Base-by-base conservation (phyloP, 2,329 filamentous ascomycete species). In the Boeremia exigua region DNA sequence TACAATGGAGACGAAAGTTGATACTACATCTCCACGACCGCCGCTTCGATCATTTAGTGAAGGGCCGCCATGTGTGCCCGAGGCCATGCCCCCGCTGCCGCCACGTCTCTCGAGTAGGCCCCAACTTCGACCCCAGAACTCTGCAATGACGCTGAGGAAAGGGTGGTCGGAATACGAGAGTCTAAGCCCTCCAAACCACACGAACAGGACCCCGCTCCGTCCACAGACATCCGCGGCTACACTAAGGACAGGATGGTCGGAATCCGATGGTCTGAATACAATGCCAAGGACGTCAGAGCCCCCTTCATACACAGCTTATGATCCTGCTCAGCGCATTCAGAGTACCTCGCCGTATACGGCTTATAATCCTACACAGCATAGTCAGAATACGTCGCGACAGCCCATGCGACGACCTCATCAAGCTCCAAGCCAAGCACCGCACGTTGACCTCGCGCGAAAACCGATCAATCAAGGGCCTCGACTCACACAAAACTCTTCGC, bases 51-150 rank as follows among this genome's bases (percentile, higher is more conserved):
- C 55, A 0, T 60, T 40, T 11, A 65, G 60, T 32, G 57, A 59
- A 36, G 51, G 38, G 15, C 33, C 45, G 27, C 28, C 40, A 2
- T 19, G 28, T 2, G 32, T 42, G 12, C 38, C 43, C 2, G 36
- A 57, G 30, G 15, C 29, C 9, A 50, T 32, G 15, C 61, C 63
- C n/a, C 59, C 63, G 10, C 39, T 67, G n/a, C 63, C 63, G 15
- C 65, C 66, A 40, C 67, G 67, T 15, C 65, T 58, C 8, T 56
- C 65, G 1, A 65, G 54, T 38, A 60, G 39, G 32, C 51, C 53
- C 12, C 55, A 52, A 17, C 19, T 49, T 19, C 37, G 25, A 5
- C 45, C 51, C 3, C 17, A 46, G 14, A 39, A 52, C 15, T 48
- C 45, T 6, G 30, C 23, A 14, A 12, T 45, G 19, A 38, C 48